These are phyloP conservation scores for Hanseniaspora guilliermondii DNA, from an alignment of 805 yeast species.

Conservation along the genomic window DNA sequence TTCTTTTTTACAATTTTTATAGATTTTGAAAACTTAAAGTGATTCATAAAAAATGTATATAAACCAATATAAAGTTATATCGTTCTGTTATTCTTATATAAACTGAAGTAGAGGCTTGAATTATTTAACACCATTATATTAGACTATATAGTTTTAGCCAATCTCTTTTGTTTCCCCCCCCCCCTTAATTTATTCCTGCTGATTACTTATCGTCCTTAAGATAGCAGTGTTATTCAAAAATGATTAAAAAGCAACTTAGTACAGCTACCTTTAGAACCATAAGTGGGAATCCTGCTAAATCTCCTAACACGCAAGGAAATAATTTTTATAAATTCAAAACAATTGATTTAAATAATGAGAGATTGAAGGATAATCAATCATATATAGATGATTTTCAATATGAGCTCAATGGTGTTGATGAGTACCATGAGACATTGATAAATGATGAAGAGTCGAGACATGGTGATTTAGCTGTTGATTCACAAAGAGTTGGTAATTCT, in stretches of 20 bases:
- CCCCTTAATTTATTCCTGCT: too few relatives aligned
- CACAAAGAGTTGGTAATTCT: background rate
- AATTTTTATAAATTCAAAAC: conserved; percentile 13
- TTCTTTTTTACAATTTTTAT: too few relatives aligned
- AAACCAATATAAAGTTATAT: too few relatives aligned
- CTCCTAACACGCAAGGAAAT: conserved; percentile 12
- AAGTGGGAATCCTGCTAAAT: conserved; percentile 11
- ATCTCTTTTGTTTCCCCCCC: too few relatives aligned
- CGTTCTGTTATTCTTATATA: too few relatives aligned
- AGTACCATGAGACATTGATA: conserved; percentile 11
- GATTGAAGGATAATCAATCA: conserved; percentile 10
- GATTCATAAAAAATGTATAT: too few relatives aligned
- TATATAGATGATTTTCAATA: conserved; percentile 11
- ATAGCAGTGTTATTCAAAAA: background rate
- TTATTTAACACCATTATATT: too few relatives aligned
- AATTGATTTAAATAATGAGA: conserved; percentile 12
- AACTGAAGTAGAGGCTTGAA: too few relatives aligned
- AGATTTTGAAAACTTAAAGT: too few relatives aligned
- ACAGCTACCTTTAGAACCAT: conserved; percentile 12
- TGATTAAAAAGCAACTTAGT: conserved; percentile 10
- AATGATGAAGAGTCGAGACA: conserved; percentile 4
- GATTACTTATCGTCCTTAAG: too few relatives aligned
- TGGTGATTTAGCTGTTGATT: background rate
- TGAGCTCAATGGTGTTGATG: conserved; percentile 9
- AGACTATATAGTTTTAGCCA: too few relatives aligned